Percentiles rank a stretch among this genome's conserved stretches.
These are phyloP conservation scores for Pythium aquatile DNA, from an alignment of 352 stramenopile species.

Conservation along the genomic window DNA sequence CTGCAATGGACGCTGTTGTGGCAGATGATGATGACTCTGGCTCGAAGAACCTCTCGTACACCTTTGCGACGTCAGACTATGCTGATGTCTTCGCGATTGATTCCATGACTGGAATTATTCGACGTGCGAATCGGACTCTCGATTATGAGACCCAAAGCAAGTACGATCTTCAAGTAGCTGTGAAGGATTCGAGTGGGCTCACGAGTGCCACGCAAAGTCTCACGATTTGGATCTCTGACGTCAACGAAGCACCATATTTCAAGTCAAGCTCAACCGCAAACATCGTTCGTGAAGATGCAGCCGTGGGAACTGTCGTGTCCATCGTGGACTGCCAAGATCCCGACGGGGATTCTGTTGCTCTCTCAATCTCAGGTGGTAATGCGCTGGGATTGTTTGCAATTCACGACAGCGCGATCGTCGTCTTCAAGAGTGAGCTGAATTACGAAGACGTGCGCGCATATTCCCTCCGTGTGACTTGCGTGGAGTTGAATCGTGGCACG, in stretches of 20 bases:
- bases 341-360: constrained; percentile 12
- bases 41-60: constrained; percentile 22
- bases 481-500: constrained; percentile 11
- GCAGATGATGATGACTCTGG: constrained; percentile 32
- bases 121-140: not conserved
- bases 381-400: constrained; percentile 21
- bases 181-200: constrained; percentile 20
- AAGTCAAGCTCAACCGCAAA: not conserved
- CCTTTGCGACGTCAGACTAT: constrained; percentile 7
- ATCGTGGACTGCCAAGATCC: constrained; percentile 17
- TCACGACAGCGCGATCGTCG: constrained; percentile 9
- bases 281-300: constrained; percentile 22
- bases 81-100: constrained; percentile 17
- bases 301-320: constrained; percentile 12
- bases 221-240: constrained; percentile 21
- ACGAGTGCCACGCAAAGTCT: constrained; percentile 10
- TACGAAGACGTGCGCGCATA: constrained; percentile 22
- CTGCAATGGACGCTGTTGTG: constrained; percentile 12
- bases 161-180: constrained; percentile 15
- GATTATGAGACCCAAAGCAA: constrained; percentile 15
- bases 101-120: constrained; percentile 20
- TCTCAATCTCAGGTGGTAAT: constrained; percentile 24
- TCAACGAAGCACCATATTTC: constrained; percentile 30
- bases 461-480: constrained; percentile 18
- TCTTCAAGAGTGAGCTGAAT: constrained; percentile 17